Base-by-base conservation (phyloP, 2,329 filamentous ascomycete species). In the Alternaria solani region DNA sequence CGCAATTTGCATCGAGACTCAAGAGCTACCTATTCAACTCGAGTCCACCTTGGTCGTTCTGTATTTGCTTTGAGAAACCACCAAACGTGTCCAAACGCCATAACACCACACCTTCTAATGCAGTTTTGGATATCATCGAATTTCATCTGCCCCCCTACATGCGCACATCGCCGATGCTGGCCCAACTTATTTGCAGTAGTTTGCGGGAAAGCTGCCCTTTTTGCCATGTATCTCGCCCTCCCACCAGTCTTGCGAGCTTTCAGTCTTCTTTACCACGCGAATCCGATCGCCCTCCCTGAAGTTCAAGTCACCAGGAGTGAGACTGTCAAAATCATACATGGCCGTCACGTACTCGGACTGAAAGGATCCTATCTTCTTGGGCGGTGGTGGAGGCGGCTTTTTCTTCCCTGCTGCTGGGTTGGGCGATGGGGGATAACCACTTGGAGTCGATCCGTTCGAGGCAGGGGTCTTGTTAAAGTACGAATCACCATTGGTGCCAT, bases 241-340 rank as follows among this genome's bases (percentile, higher is more conserved):
- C 92, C 92, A 96, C 92, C 92, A 96, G 74, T 95, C 92, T 78
- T 95, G 90, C 23, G 88, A 89, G 62, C 89, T 93, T 7, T 87
- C 86, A 2, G 92, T 95, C 81, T 90, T 92, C 81, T 91, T 91
- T 32, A 93, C 73, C 4, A 96, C 89, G 46, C 84, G 87, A 68
- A 96, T 96, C 51, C 86, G 83, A 71, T 95, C 92, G 2, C 92
- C 92, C 76, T 94, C 90, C 30, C 83, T 83, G 73, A 96, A 96
- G 2, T 84, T 84, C 52, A 96, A 75, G 75, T 96, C 92, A 0
- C 90, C 91, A 2, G 81, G 77, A 7, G 85, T 86, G 71, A 93
- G 88, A 0, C 90, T 91, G 2, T 84, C 83, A 74, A 93, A 96
- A 65, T 90, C 85, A 76, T 92, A 95, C 70, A 92, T 81, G 7